Conservation (phyloP, 1,139 yeast species). For the Yamadazyma dushanensis region DNA sequence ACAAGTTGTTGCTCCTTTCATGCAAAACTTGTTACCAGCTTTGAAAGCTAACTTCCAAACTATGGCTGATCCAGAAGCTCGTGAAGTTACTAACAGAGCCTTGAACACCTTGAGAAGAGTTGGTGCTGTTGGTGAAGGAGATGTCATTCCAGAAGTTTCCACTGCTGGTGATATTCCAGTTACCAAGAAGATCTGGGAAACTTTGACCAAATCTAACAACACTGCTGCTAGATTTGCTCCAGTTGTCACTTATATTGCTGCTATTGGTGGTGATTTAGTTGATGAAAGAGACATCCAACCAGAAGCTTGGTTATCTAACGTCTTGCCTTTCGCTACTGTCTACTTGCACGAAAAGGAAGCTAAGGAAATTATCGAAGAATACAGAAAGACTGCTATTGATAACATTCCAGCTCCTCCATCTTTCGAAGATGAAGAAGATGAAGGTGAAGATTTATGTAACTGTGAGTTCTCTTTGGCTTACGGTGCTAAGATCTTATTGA, state of each 20-base stretch:
- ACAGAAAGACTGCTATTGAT: conserved; percentile 95
- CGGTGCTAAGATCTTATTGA: conserved; percentile 99
- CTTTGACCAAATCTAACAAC: conserved; percentile 68
- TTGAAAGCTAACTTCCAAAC: conserved; percentile 89
- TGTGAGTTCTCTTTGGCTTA: conserved; percentile 99
- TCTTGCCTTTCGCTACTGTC: conserved; percentile 93
- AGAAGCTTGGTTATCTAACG: conserved; percentile 82
- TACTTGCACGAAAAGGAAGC: conserved; percentile 94
- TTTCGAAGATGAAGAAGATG: conserved; percentile 98
- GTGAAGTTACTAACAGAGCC: conserved; percentile 97
- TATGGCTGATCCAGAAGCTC: conserved; percentile 99
- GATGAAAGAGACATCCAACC: conserved; percentile 97
- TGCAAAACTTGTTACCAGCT: conserved; percentile 93
- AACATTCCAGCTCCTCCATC: conserved; percentile 96
- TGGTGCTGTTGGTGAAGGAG: conserved; percentile 92
- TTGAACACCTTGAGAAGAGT: conserved; percentile 97
- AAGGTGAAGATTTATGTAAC: conserved; percentile 99
- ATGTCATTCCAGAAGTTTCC: conserved; percentile 91
- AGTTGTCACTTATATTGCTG: conserved; percentile 82
- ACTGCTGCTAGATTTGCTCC: conserved; percentile 67
- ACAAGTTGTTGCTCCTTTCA: conserved; percentile 99
- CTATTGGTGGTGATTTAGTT: conserved; percentile 97
- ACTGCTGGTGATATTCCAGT: conserved; percentile 96
- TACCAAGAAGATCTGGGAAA: conserved; percentile 78
- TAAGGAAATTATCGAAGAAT: conserved; percentile 86